Evolutionary conservation across 495 filamentous ascomycete genomes (phyloP), one percentile per base, ranked within the genome.

Genomic region (Terfezia claveryi): DNA sequence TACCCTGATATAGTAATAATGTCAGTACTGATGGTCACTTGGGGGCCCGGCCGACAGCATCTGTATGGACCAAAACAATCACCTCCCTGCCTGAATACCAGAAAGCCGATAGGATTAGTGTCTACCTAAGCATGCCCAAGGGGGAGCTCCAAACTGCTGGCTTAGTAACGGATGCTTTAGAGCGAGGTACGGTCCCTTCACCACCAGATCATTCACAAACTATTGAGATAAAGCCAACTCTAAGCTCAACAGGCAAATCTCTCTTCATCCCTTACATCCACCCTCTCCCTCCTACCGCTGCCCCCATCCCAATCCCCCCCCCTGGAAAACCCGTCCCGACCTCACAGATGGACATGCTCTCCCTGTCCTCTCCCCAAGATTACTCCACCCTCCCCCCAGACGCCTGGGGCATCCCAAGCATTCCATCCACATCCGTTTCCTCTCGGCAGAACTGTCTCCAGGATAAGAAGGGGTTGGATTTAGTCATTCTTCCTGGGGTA

Each of bases 181-280:
- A 69, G 23, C 68, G 71, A 10, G 84, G 84, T 38, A 59, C 37
- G 27, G 7, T 32, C 27, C 53, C 20, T 52, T 16, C 38, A 44
- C 16, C 4, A 14, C 41, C 4, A 53, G 38, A 46, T 8, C 38
- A 9, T 36, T 6, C 17, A 58, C 27, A 55, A 36, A 8, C 17
- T 44, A 51, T 52, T 62, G 59, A 44, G 20, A 32, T 32, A 32
- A 32, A 32, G 27, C 27, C 0, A 32, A 32, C 7, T 32, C 2
- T 32, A 32, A 1, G 20, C 27, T 32, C 7, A 32, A 32, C 27
- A 32, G 27, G 27, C 27, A 96, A 96, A 67, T 69, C 79, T 53
- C 84, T 96, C 27, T 95, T 87, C 67, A 81, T 98, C 36, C 91
- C 91, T 10, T 92, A 91, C 63, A 82, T 89, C 52, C 78, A 91